Percentiles rank a stretch among this genome's conserved stretches.
phyloP scores from a whole-genome alignment of 73 alveolate genomes.

The Paramecium sonneborni region DNA sequence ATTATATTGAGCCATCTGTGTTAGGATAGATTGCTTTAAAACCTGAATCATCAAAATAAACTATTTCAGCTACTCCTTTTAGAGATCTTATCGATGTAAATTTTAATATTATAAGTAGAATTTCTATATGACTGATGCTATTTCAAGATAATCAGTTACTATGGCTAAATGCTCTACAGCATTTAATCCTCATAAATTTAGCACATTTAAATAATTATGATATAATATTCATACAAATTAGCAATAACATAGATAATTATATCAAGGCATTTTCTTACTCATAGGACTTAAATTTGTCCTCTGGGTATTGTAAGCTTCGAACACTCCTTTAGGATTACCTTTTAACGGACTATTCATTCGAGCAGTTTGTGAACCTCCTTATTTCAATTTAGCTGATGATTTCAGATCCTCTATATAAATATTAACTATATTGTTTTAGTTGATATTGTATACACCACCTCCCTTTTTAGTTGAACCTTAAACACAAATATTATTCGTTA shows the following conservation, averaged over 20 bases:
- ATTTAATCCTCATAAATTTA: constrained; percentile 68
- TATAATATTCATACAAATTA: neutral
- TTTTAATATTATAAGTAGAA: constrained; percentile 43
- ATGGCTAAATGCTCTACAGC: constrained; percentile 93
- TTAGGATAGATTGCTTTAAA: constrained; percentile 73
- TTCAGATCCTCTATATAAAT: constrained; percentile 43
- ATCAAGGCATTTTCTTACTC: neutral
- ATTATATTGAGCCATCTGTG: constrained; percentile 80
- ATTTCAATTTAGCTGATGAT: neutral
- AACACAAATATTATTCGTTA: constrained; percentile 10
- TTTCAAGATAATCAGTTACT: constrained; percentile 79
- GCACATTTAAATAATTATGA: constrained; percentile 60
- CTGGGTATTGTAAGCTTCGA: neutral
- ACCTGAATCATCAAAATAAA: constrained; percentile 41
- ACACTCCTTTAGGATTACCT: constrained; percentile 12
- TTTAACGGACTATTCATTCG: constrained; percentile 38
- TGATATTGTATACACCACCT: constrained; percentile 43
- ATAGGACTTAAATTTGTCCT: neutral
- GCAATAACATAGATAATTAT: neutral
- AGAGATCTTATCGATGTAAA: constrained; percentile 73
- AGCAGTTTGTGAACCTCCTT: constrained; percentile 51
- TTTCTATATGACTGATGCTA: constrained; percentile 92
- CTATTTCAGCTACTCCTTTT: constrained; percentile 68
- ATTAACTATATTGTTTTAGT: constrained; percentile 37
- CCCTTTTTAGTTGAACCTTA: constrained; percentile 28